Percentiles rank a stretch among this genome's conserved stretches.
These are phyloP conservation scores for Pseudohyphozyma bogoriensis DNA, from an alignment of 768 basidiomycete species.

Conservation along the genomic window DNA sequence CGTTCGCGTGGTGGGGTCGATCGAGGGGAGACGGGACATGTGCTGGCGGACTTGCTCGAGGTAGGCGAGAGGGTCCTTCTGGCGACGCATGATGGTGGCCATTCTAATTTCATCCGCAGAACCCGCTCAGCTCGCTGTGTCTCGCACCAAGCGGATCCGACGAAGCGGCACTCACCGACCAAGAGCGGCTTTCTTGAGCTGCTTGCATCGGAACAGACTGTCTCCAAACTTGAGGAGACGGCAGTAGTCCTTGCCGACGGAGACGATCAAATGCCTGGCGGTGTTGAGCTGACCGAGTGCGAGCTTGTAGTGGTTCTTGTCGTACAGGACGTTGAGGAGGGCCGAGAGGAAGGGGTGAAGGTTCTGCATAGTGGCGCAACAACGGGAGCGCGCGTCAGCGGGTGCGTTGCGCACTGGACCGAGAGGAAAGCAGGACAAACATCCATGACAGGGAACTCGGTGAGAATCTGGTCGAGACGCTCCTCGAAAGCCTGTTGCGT, in stretches of 20 bases:
- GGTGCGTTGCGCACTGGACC: not conserved
- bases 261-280: conserved; percentile 88
- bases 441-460: conserved; percentile 95
- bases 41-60: conserved; percentile 99
- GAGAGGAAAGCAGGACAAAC: conserved; percentile 45
- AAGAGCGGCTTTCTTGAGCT: conserved; percentile 91
- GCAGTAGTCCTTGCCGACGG: conserved; percentile 93
- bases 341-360: conserved; percentile 93
- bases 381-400: not conserved
- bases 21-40: conserved; percentile 92
- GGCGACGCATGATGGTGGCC: conserved; percentile 97
- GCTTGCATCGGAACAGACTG: conserved; percentile 94
- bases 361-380: conserved; percentile 46
- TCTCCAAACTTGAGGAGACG: conserved; percentile 96
- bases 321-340: conserved; percentile 95
- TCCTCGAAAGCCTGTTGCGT: conserved; percentile 95
- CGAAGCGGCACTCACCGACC: conserved; percentile 77
- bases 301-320: conserved; percentile 99
- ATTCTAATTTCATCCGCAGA: conserved; percentile 54
- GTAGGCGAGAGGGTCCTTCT: conserved; percentile 97
- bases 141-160: too few relatives aligned
- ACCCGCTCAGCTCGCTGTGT: not conserved
- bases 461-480: conserved; percentile 81
- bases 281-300: conserved; percentile 95
- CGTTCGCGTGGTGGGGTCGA: conserved; percentile 96